Conservation (phyloP, 2,329 filamentous ascomycete species). For the Coniochaeta ligniaria region DNA sequence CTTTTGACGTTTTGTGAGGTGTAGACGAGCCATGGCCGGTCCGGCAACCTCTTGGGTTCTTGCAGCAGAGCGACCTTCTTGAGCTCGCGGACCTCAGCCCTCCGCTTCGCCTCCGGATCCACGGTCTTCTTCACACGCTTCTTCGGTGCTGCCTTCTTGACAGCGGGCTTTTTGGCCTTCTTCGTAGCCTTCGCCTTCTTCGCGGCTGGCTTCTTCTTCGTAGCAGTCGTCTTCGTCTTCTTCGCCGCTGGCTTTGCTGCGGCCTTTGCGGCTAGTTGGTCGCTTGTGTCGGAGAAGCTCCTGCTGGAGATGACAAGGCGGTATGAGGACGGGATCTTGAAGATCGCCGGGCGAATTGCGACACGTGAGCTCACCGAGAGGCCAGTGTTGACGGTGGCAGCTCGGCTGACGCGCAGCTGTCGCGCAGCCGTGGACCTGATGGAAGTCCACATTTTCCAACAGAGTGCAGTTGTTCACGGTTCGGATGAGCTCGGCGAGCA, state of each 20-base stretch:
- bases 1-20: slow-evolving; percentile 20
- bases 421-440: slow-evolving; percentile 13
- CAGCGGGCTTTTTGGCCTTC: slow-evolving; percentile 14
- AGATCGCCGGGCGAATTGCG: background rate
- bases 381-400: background rate
- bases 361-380: slow-evolving; percentile 8
- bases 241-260: slow-evolving; percentile 5
- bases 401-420: slow-evolving; percentile 9
- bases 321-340: background rate
- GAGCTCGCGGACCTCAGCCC: slow-evolving; percentile 24
- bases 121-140: slow-evolving; percentile 19
- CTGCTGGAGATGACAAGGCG: slow-evolving; percentile 8
- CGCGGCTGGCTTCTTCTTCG: slow-evolving; percentile 15
- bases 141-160: slow-evolving; percentile 12
- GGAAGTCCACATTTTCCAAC: slow-evolving; percentile 12
- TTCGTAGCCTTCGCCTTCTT: slow-evolving; percentile 15
- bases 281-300: slow-evolving; percentile 14
- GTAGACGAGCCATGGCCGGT: slow-evolving; percentile 29
- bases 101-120: slow-evolving; percentile 29
- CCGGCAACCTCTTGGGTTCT: slow-evolving; percentile 26
- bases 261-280: slow-evolving; percentile 14
- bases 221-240: slow-evolving; percentile 13
- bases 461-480: background rate
- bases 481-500: background rate
- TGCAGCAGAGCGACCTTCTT: slow-evolving; percentile 33